Conservation (phyloP, 805 yeast genomes). For the Candida caryicola region DNA sequence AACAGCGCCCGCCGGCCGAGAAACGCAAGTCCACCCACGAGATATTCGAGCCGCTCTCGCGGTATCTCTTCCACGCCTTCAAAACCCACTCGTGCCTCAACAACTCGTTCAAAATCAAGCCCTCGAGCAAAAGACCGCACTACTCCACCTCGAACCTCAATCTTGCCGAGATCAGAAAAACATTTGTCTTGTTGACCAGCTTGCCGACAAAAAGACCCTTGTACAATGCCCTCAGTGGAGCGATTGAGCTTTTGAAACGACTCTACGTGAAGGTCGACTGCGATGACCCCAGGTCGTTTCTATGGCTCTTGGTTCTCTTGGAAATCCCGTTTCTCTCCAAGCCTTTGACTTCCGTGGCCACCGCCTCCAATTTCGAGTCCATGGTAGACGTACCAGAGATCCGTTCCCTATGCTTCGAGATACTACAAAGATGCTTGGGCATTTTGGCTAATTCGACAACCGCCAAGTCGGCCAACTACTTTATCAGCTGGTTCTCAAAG, state of each 20-base stretch:
- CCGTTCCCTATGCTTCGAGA: constrained; percentile 58
- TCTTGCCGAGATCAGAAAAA: constrained; percentile 42
- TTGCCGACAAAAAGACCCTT: constrained; percentile 64
- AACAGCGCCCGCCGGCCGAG: constrained; percentile 12
- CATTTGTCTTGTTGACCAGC: constrained; percentile 44
- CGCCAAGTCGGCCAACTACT: constrained; percentile 33
- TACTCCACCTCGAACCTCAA: constrained; percentile 51
- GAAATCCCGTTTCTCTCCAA: constrained; percentile 64
- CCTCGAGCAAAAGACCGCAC: constrained; percentile 27
- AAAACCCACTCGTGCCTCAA: constrained; percentile 48
- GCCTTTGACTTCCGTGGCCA: constrained; percentile 38
- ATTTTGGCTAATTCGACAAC: constrained; percentile 52
- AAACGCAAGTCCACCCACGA: constrained; percentile 25
- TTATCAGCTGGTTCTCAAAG: constrained; percentile 57
- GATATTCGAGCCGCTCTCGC: constrained; percentile 50
- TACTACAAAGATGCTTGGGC: constrained; percentile 69
- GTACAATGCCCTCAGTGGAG: constrained; percentile 50
- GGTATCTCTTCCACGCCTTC: constrained; percentile 46
- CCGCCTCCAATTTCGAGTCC: constrained; percentile 11
- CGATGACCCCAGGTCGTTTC: constrained; percentile 42
- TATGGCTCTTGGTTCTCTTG: constrained; percentile 62
- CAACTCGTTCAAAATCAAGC: constrained; percentile 48
- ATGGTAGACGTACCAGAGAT: constrained; percentile 51
- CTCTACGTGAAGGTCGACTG: constrained; percentile 37
- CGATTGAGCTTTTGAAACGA: constrained; percentile 50